Evolutionary conservation across 1,139 yeast species (phyloP).

Genomic region (Candida tetrigidarum): DNA sequence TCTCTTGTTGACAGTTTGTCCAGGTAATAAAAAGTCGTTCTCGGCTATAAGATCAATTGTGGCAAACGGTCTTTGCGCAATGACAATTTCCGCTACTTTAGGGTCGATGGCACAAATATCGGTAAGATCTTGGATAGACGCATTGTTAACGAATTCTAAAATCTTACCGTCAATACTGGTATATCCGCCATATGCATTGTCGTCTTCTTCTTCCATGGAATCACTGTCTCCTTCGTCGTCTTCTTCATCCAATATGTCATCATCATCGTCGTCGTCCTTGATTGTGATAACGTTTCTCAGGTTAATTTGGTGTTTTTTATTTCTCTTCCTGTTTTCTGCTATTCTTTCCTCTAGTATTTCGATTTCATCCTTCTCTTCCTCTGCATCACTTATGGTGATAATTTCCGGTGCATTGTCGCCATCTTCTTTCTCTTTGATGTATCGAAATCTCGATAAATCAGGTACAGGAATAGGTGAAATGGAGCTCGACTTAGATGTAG

Average conservation of each 20-base stretch:
- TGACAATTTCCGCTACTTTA: constrained; percentile 64
- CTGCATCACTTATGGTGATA: constrained; percentile 12
- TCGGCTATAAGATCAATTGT: constrained; percentile 61
- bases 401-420: constrained; percentile 1
- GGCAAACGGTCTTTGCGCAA: constrained; percentile 68
- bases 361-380: constrained; percentile 39
- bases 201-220: constrained; percentile 45
- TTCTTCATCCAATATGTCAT: constrained; percentile 35
- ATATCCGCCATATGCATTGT: constrained; percentile 43
- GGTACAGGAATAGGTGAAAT: constrained; percentile 18
- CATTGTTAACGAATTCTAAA: constrained; percentile 76
- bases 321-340: constrained; percentile 26
- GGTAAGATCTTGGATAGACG: constrained; percentile 72
- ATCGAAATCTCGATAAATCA: constrained; percentile 19
- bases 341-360: constrained; percentile 45
- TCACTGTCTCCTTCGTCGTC: constrained; percentile 45
- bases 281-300: constrained; percentile 9
- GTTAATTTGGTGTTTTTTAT: background rate
- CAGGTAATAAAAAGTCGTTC: constrained; percentile 45
- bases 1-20: constrained; percentile 33
- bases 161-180: constrained; percentile 64
- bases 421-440: constrained; percentile 15
- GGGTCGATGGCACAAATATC: constrained; percentile 80
- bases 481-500: constrained; percentile 16
- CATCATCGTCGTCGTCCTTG: constrained; percentile 43